Conservation (phyloP, 108 stramenopile species). For the Schizochytrium sp. region DNA sequence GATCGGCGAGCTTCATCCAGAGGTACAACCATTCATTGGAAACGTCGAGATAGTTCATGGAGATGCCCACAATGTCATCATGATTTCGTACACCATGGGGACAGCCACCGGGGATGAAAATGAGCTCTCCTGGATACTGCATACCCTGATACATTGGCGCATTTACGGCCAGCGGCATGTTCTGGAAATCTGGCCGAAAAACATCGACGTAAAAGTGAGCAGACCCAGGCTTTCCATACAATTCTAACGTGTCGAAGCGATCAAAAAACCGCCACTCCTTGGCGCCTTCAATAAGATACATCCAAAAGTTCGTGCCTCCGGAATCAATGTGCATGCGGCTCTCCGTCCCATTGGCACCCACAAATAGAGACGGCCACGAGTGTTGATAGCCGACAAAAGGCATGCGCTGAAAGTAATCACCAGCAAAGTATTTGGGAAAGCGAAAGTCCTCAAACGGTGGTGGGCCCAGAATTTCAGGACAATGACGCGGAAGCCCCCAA, state of each 20-base stretch:
- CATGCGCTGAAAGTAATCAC: slow-evolving; percentile 10
- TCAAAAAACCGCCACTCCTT: slow-evolving; percentile 15
- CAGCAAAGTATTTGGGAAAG: neutral
- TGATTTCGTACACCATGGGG: slow-evolving; percentile 16
- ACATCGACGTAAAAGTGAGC: neutral
- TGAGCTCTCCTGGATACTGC: slow-evolving; percentile 1
- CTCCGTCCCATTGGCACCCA: slow-evolving; percentile 14
- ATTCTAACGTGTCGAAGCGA: neutral
- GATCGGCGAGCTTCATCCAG: neutral
- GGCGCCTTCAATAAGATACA: neutral
- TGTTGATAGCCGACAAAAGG: slow-evolving; percentile 4
- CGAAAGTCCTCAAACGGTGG: neutral
- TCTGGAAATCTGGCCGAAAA: neutral
- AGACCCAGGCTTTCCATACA: neutral
- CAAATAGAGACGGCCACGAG: slow-evolving; percentile 23
- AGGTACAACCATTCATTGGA: slow-evolving; percentile 20
- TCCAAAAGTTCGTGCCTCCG: slow-evolving; percentile 12
- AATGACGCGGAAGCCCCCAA: neutral
- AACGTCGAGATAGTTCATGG: slow-evolving; percentile 14
- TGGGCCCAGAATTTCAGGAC: neutral
- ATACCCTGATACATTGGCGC: neutral
- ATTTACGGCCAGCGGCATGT: neutral
- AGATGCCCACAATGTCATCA: slow-evolving; percentile 6
- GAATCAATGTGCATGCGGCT: slow-evolving; percentile 1
- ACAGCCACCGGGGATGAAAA: neutral